Conservation (phyloP, 73 alveolate species). For the Uronychia binucleata region DNA sequence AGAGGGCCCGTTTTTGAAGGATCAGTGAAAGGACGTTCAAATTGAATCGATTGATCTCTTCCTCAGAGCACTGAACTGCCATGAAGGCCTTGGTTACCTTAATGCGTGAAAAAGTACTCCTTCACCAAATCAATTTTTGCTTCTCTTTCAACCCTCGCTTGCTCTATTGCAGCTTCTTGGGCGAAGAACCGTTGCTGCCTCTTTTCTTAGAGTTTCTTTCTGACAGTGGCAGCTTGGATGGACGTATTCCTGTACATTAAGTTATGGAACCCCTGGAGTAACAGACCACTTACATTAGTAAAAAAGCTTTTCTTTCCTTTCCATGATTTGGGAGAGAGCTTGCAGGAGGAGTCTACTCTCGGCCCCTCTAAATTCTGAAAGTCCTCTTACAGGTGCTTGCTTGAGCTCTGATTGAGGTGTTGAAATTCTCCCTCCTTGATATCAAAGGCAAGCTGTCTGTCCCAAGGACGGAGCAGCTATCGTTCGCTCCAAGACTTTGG, state of each 20-base stretch:
- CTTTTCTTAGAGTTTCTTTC: not conserved
- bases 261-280: not conserved
- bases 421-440: no score
- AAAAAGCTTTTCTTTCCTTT: not conserved
- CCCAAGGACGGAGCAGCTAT: no score
- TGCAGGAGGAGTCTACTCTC: no score
- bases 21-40: not conserved
- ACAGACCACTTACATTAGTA: not conserved
- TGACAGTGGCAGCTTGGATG: not conserved
- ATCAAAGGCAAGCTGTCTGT: no score
- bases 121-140: not conserved
- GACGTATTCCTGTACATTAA: not conserved
- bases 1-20: not conserved
- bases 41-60: not conserved
- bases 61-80: not conserved
- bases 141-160: not conserved
- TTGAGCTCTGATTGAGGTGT: no score
- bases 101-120: not conserved
- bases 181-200: not conserved
- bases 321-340: not conserved
- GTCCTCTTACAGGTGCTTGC: no score
- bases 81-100: not conserved
- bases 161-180: not conserved
- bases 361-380: no score
- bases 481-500: no score